Percentiles rank a stretch among this genome's conserved stretches.
These are phyloP conservation scores for Wilcoxina mikolae DNA, from an alignment of 495 filamentous ascomycete genomes.

Conservation along the genomic window DNA sequence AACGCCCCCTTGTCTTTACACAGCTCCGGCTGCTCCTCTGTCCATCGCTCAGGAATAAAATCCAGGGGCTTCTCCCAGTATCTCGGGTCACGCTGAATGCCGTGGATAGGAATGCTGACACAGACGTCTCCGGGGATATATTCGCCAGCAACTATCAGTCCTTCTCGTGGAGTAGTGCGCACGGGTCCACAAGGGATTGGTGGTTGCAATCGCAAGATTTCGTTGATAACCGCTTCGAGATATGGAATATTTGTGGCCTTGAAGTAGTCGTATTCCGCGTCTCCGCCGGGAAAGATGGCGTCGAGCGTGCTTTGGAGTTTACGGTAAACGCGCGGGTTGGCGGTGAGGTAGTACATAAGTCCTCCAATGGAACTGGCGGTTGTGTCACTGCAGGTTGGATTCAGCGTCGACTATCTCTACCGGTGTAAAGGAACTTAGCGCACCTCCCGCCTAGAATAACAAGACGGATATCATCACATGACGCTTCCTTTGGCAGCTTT, in stretches of 20 bases:
- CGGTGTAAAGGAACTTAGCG: no score
- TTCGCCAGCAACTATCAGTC: conserved; percentile 31
- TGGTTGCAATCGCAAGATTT: conserved; percentile 41
- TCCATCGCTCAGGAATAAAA: conserved; percentile 22
- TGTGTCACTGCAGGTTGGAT: conserved; percentile 30
- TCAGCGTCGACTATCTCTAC: no score
- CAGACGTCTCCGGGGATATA: conserved; percentile 34
- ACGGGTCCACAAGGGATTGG: conserved; percentile 34
- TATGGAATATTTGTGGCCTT: conserved; percentile 22
- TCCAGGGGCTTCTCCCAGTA: conserved; percentile 16
- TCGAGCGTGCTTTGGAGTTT: conserved; percentile 13
- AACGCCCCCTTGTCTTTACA: conserved; percentile 3
- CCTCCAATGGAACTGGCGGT: conserved; percentile 30
- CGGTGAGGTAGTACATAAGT: conserved; percentile 32
- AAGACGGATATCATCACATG: conserved; percentile 4
- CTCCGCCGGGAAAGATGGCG: conserved; percentile 6
- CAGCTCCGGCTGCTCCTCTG: neutral
- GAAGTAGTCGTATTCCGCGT: conserved; percentile 9
- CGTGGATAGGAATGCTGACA: neutral
- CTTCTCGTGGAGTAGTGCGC: conserved; percentile 33
- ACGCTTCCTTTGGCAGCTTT: neutral
- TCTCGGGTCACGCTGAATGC: conserved; percentile 6
- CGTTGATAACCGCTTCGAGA: conserved; percentile 38
- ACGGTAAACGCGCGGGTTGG: conserved; percentile 15
- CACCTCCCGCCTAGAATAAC: conserved; percentile 18